These are phyloP conservation scores for Quercus tomentella DNA, from an alignment of 331 rosid species.

Conservation along the genomic window DNA sequence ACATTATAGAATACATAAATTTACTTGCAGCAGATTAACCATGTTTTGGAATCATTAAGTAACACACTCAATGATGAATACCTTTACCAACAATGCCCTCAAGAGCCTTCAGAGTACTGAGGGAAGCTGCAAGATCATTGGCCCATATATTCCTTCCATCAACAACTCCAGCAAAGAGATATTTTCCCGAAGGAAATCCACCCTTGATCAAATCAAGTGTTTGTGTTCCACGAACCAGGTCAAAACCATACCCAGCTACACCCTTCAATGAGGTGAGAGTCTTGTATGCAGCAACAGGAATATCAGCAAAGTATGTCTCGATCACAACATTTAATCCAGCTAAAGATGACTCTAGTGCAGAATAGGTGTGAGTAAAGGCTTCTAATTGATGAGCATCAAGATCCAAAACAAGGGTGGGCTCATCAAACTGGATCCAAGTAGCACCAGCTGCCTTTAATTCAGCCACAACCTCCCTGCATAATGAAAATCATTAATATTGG, in stretches of 20 bases:
- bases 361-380: conserved; percentile 60
- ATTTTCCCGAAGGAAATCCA: conserved; percentile 72
- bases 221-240: conserved; percentile 79
- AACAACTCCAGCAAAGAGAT: conserved; percentile 84
- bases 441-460: conserved; percentile 87
- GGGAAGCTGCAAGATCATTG: conserved; percentile 66
- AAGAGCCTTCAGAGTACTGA: conserved; percentile 47
- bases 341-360: conserved; percentile 60
- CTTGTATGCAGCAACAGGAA: conserved; percentile 64
- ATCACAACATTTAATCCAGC: conserved; percentile 70
- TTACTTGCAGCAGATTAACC: conserved; percentile 9
- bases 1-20: background rate
- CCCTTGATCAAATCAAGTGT: conserved; percentile 70
- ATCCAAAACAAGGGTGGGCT: conserved; percentile 76
- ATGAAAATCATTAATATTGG: background rate
- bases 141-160: conserved; percentile 96
- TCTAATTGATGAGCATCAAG: conserved; percentile 64
- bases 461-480: conserved; percentile 69
- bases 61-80: conserved; percentile 12
- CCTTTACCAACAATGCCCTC: conserved; percentile 76
- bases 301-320: conserved; percentile 78
- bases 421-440: conserved; percentile 86
- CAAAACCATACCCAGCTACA: conserved; percentile 74
- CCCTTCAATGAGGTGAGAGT: conserved; percentile 73
- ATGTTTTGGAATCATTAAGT: conserved; percentile 2